A percentile compares a stretch with the other conserved stretches of the same genome.
Evolutionary conservation across 2,329 filamentous ascomycete species (phyloP).

Genomic region (Septoria petroselini): DNA sequence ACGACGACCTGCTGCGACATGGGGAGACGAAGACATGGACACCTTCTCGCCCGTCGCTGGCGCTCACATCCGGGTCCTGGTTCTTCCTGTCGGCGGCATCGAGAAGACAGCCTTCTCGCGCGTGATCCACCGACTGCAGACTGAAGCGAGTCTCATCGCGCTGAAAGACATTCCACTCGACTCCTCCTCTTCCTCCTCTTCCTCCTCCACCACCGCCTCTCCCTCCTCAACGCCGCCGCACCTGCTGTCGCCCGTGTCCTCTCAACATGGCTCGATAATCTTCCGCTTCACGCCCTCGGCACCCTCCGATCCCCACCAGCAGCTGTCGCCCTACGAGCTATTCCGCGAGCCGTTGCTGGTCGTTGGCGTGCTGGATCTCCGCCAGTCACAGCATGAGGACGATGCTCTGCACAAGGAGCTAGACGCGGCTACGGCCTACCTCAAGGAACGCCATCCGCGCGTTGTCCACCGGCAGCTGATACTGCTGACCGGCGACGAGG

Average conservation of each 20-base stretch:
- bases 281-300: conserved; percentile 82
- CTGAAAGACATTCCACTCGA: conserved; percentile 27
- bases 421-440: conserved; percentile 28
- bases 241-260: conserved; percentile 74
- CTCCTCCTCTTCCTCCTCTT: too few species aligned
- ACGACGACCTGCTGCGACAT: too few species aligned
- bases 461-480: conserved; percentile 37
- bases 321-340: conserved; percentile 83
- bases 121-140: conserved; percentile 74
- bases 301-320: conserved; percentile 73
- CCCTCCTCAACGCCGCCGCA: too few species aligned
- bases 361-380: conserved; percentile 81
- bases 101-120: conserved; percentile 73
- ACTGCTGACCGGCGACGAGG: conserved; percentile 22
- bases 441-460: conserved; percentile 35
- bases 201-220: too few species aligned
- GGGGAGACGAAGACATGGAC: conserved; percentile 51
- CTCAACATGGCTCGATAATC: conserved; percentile 79
- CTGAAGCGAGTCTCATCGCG: conserved; percentile 68
- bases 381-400: conserved; percentile 52
- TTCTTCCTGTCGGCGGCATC: conserved; percentile 83
- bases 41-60: conserved; percentile 86
- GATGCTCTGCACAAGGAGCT: conserved; percentile 46
- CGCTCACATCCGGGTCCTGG: conserved; percentile 81
- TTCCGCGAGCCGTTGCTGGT: conserved; percentile 81